phyloP scores from a whole-genome alignment of 1,284 basidiomycete species.

The Tilletia horrida region DNA sequence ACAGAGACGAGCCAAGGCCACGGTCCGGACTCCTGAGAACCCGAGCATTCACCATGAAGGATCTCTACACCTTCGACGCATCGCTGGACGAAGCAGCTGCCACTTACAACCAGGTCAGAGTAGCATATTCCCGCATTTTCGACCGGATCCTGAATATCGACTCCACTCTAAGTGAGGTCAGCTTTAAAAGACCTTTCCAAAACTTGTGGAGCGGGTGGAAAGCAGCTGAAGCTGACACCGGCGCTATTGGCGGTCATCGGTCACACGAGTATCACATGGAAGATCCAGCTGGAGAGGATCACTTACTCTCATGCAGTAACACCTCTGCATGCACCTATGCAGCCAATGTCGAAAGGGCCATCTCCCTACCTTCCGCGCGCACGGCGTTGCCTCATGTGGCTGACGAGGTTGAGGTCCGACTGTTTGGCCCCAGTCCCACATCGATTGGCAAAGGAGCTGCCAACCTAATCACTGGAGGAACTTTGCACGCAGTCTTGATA shows the following conservation, averaged over 20 bases:
- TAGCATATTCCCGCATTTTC: slow-evolving; percentile 51
- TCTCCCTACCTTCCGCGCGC: slow-evolving; percentile 27
- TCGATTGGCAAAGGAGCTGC: slow-evolving; percentile 21
- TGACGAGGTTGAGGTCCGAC: slow-evolving; percentile 31
- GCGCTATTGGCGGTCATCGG: slow-evolving; percentile 54
- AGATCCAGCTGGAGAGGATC: slow-evolving; percentile 54
- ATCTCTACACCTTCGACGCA: slow-evolving; percentile 55
- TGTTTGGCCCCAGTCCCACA: slow-evolving; percentile 28
- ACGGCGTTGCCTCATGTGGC: slow-evolving; percentile 22
- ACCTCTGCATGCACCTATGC: slow-evolving; percentile 41
- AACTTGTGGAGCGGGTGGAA: slow-evolving; percentile 27
- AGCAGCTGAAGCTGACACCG: slow-evolving; percentile 55
- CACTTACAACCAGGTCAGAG: slow-evolving; percentile 50
- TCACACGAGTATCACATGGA: slow-evolving; percentile 55
- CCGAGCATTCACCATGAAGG: slow-evolving; percentile 56
- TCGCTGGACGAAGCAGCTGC: slow-evolving; percentile 24
- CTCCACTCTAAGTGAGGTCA: background rate
- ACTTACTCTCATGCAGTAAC: slow-evolving; percentile 45
- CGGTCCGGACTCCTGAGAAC: slow-evolving; percentile 54
- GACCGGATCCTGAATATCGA: slow-evolving; percentile 32
- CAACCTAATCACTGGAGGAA: slow-evolving; percentile 16
- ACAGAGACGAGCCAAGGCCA: slow-evolving; percentile 55
- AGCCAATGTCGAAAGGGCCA: slow-evolving; percentile 53
- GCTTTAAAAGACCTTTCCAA: too few species aligned
- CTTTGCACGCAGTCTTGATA: slow-evolving; percentile 38